Percentiles rank a stretch among this genome's conserved stretches.
Conservation (phyloP, 2,329 filamentous ascomycete genomes). For the Neofusicoccum umdonicola region DNA sequence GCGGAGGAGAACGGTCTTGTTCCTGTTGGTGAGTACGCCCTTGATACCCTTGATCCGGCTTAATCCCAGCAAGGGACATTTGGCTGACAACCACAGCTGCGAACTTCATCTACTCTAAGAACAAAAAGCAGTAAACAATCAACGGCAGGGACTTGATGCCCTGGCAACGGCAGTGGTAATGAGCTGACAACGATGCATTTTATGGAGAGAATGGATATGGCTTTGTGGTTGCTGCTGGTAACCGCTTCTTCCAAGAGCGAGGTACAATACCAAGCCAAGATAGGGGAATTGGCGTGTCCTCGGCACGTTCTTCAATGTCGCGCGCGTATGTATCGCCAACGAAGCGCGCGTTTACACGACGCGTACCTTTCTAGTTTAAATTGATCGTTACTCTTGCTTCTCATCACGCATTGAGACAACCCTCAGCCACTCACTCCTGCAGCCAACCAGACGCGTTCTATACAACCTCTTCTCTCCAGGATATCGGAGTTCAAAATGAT, state of each 20-base stretch:
- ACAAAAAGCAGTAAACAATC: constrained; percentile 45
- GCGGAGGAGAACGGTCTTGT: constrained; percentile 47
- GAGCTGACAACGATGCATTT: neutral
- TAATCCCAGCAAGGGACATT: neutral
- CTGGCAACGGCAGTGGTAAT: neutral
- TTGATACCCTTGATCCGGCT: neutral
- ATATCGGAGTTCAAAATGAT: no score
- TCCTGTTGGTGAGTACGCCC: constrained; percentile 40
- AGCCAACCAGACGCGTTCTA: neutral
- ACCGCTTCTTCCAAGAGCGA: neutral
- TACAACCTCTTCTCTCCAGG: no score
- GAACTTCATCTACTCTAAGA: constrained; percentile 49
- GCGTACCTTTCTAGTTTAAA: neutral
- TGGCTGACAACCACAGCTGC: constrained; percentile 26
- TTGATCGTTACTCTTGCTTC: neutral
- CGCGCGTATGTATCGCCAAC: neutral
- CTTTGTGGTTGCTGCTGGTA: neutral
- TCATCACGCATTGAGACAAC: no score
- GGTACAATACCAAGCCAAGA: neutral
- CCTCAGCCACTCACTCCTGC: no score
- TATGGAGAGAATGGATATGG: neutral
- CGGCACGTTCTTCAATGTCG: neutral
- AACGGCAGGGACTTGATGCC: neutral
- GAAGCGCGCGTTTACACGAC: neutral
- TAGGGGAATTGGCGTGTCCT: neutral